These are phyloP conservation scores for Cyclotella cryptica DNA, from an alignment of 108 stramenopile species.

Conservation along the genomic window DNA sequence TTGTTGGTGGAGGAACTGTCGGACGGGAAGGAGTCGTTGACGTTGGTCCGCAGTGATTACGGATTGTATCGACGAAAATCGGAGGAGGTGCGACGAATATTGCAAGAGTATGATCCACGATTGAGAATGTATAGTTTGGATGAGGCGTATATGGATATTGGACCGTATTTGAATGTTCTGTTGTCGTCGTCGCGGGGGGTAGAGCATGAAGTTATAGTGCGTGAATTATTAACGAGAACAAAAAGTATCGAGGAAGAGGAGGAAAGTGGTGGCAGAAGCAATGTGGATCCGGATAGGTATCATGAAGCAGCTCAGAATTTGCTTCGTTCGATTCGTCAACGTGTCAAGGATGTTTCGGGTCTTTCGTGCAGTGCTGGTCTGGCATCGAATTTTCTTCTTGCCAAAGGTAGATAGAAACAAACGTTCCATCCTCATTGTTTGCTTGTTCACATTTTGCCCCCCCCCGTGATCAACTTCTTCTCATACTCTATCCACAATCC, in stretches of 20 bases:
- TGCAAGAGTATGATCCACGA: slow-evolving; percentile 91
- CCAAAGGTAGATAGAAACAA: slow-evolving; percentile 95
- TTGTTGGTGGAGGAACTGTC: slow-evolving; percentile 82
- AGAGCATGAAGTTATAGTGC: slow-evolving; percentile 54
- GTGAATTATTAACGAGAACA: slow-evolving; percentile 7
- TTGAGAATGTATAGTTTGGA: slow-evolving; percentile 84
- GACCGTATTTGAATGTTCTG: slow-evolving; percentile 64
- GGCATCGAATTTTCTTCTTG: slow-evolving; percentile 87
- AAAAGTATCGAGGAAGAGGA: not conserved
- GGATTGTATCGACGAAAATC: slow-evolving; percentile 83
- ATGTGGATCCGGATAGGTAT: slow-evolving; percentile 9
- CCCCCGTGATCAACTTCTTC: too few relatives aligned
- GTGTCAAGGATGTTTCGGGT: slow-evolving; percentile 72
- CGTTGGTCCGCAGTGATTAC: slow-evolving; percentile 83
- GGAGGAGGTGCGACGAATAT: slow-evolving; percentile 62
- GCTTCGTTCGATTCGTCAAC: slow-evolving; percentile 69
- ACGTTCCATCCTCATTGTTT: too few relatives aligned
- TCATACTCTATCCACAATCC: too few relatives aligned
- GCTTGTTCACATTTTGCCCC: too few relatives aligned
- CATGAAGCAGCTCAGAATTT: slow-evolving; percentile 53
- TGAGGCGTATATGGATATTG: slow-evolving; percentile 96
- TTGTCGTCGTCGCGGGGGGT: slow-evolving; percentile 31
- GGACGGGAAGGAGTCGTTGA: slow-evolving; percentile 62
- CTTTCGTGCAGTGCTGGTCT: slow-evolving; percentile 96
- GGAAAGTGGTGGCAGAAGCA: not conserved